A percentile compares a stretch with the other conserved stretches of the same genome.
phyloP scores from a whole-genome alignment of 768 basidiomycete genomes.

The Chiua virens region DNA sequence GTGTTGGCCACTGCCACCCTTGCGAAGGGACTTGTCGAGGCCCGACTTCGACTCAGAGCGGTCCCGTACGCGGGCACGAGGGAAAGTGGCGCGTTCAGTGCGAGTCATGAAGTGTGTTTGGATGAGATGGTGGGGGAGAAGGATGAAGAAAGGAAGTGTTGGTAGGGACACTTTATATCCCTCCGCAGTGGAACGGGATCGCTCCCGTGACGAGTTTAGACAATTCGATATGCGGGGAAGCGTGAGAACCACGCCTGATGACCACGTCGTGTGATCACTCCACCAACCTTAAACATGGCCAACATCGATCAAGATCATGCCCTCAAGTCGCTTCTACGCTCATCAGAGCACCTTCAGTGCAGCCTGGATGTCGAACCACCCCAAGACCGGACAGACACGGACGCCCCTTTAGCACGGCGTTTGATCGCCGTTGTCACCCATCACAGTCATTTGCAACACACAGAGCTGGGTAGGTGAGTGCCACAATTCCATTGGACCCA shows the following conservation, averaged over 20 bases:
- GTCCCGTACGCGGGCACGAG: conserved; percentile 72
- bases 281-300: conserved; percentile 1
- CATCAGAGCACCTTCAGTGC: conserved; percentile 48
- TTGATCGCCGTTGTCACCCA: conserved; percentile 52
- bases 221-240: conserved; percentile 23
- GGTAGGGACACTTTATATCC: conserved; percentile 22
- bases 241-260: conserved; percentile 24
- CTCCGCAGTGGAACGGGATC: background rate
- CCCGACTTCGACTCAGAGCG: conserved; percentile 80
- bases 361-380: conserved; percentile 40
- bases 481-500: background rate
- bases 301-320: conserved; percentile 9
- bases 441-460: conserved; percentile 38
- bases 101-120: conserved; percentile 61
- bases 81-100: conserved; percentile 70
- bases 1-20: conserved; percentile 77
- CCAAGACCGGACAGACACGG: background rate
- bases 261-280: conserved; percentile 10
- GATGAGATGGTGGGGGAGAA: background rate
- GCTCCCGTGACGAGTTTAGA: background rate
- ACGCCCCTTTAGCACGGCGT: background rate
- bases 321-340: conserved; percentile 29
- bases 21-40: conserved; percentile 67
- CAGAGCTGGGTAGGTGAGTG: conserved; percentile 59
- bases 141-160: background rate